Base-by-base conservation (phyloP, 345 rosid species). In the Raphanus sativus region DNA sequence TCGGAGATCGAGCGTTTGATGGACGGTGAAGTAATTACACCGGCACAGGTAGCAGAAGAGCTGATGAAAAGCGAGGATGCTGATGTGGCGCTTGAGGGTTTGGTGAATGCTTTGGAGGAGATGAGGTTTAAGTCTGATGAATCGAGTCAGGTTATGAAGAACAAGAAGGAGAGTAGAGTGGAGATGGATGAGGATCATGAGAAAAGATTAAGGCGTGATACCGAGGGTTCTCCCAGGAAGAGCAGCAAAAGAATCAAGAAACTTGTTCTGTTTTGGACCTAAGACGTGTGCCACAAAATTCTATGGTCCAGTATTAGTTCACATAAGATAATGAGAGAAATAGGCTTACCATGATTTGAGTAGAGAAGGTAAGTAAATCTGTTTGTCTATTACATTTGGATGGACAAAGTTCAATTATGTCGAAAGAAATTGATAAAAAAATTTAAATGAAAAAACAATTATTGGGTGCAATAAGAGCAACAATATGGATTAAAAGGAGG, bases 41-140 rank as follows among this genome's bases (percentile, higher is more conserved):
- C 89, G 0, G 89, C 91, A 6, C 82, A 85, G 63, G 81, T 87
- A 0, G 90, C 91, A 0, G 91, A 85, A 63, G 89, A 86, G 80
- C 69, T 90, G 52, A 84, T 88, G 92, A 88, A 80, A 76, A 83
- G 76, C 38, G 89, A 86, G 36, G 85, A 84, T 58, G 76, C 83
- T 4, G 86, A 85, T 13, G 60, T 77, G 70, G 92, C 90, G 0
- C 87, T 88, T 4, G 86, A 72, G 45, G 89, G 79, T 28, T 74
- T 90, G 5, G 79, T 84, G 65, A 86, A 70, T 60, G 70, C 82
- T 38, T 81, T 89, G 9, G 75, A 86, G 78, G 52, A 75, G 33
- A 84, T 84, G 87, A 75, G 80, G 11, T 7, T 71, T 8, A 83
- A 80, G 67, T 60, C 59, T 3, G 75, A 50, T 10, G 15, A 79